phyloP scores from a whole-genome alignment of 2,329 filamentous ascomycete species.

The Xylariaceae sp. region DNA sequence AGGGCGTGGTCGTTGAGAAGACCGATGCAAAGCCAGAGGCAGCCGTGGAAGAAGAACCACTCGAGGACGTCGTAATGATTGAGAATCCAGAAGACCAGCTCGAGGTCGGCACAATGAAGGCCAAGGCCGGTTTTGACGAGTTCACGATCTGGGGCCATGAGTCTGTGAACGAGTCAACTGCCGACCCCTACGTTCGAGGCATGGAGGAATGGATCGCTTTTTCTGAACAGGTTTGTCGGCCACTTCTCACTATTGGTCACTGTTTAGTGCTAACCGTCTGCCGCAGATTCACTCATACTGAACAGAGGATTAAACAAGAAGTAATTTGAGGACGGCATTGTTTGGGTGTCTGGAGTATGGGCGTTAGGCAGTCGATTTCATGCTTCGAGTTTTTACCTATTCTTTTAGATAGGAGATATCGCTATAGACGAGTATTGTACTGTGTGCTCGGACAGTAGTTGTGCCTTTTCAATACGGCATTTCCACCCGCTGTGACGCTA shows the following conservation, averaged over 20 bases:
- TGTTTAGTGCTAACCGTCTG: slow-evolving; percentile 15
- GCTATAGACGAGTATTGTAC: background rate
- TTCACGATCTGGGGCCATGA: slow-evolving; percentile 85
- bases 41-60: slow-evolving; percentile 23
- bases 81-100: slow-evolving; percentile 42
- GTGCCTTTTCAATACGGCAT: background rate
- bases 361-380: background rate
- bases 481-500: background rate
- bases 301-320: slow-evolving; percentile 15
- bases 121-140: slow-evolving; percentile 64
- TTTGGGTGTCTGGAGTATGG: background rate
- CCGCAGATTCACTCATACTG: slow-evolving; percentile 36
- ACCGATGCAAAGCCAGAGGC: slow-evolving; percentile 36
- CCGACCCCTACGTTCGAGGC: slow-evolving; percentile 67
- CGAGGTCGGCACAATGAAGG: slow-evolving; percentile 54
- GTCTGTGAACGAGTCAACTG: slow-evolving; percentile 50
- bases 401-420: background rate
- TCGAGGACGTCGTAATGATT: slow-evolving; percentile 38
- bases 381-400: background rate
- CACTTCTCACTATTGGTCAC: background rate
- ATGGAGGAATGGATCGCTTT: slow-evolving; percentile 77
- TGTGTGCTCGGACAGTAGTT: background rate
- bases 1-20: slow-evolving; percentile 55
- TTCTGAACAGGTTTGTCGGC: slow-evolving; percentile 53
- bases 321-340: background rate